Conservation (phyloP, 169 alveolate genomes). For the Plasmodium cynomolgi region DNA sequence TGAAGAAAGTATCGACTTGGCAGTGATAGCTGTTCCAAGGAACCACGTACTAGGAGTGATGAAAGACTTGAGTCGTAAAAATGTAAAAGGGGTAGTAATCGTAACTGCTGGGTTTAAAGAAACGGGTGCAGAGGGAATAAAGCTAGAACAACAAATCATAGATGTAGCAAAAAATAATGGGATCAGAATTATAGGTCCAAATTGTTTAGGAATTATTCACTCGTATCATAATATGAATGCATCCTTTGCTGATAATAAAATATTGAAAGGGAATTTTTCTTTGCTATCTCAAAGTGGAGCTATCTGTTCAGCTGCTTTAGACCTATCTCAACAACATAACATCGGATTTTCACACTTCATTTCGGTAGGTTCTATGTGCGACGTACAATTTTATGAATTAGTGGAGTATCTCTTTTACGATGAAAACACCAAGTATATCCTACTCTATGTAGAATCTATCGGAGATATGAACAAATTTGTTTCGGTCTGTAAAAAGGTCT, state of each 20-base stretch:
- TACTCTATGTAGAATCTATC: constrained; percentile 85
- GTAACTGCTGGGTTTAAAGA: constrained; percentile 86
- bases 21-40: constrained; percentile 81
- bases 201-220: constrained; percentile 82
- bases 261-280: constrained; percentile 79
- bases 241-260: constrained; percentile 78
- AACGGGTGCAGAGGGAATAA: constrained; percentile 78
- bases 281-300: constrained; percentile 87
- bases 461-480: constrained; percentile 85
- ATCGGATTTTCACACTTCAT: constrained; percentile 88
- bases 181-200: constrained; percentile 84
- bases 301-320: constrained; percentile 86
- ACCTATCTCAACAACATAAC: constrained; percentile 83
- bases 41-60: constrained; percentile 69
- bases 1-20: constrained; percentile 76
- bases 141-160: constrained; percentile 76
- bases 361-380: constrained; percentile 87
- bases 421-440: constrained; percentile 77
- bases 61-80: constrained; percentile 78
- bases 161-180: constrained; percentile 75
- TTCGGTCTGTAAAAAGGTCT: constrained; percentile 79
- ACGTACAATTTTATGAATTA: constrained; percentile 81
- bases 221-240: constrained; percentile 81
- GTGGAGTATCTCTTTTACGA: constrained; percentile 84
- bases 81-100: constrained; percentile 78